Percentiles rank a stretch among this genome's conserved stretches.
Evolutionary conservation across 108 stramenopile genomes (phyloP).

Genomic region (Fragilaria radians): DNA sequence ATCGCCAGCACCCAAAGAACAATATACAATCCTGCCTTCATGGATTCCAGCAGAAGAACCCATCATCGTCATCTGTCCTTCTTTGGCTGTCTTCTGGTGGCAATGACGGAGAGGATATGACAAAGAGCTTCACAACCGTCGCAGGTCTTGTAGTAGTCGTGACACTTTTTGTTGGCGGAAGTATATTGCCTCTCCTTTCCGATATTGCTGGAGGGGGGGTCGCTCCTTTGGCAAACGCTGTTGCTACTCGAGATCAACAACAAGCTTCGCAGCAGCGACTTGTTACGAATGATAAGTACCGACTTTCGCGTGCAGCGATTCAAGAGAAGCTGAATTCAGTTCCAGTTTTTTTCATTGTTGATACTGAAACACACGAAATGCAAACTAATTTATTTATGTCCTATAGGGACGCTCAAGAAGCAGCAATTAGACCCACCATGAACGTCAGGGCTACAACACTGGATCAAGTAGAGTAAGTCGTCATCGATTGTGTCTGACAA

Average conservation of each 20-base stretch:
- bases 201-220: slow-evolving; percentile 14
- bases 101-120: background rate
- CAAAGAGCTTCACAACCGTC: background rate
- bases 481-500: background rate
- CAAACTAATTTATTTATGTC: slow-evolving; percentile 33
- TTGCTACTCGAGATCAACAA: slow-evolving; percentile 33
- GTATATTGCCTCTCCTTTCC: slow-evolving; percentile 10
- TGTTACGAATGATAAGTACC: slow-evolving; percentile 27
- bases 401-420: slow-evolving; percentile 26
- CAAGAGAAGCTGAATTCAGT: slow-evolving; percentile 41
- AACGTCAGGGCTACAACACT: slow-evolving; percentile 42
- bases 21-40: too few species aligned
- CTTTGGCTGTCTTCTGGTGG: too few species aligned
- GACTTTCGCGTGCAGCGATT: slow-evolving; percentile 26
- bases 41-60: too few species aligned
- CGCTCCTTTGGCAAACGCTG: slow-evolving; percentile 32
- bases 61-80: too few species aligned
- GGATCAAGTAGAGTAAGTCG: slow-evolving; percentile 44
- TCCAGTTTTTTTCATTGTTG: slow-evolving; percentile 39
- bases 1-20: too few species aligned
- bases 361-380: slow-evolving; percentile 17
- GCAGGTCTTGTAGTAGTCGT: slow-evolving; percentile 1
- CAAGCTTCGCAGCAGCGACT: slow-evolving; percentile 21
- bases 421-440: slow-evolving; percentile 1
- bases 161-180: slow-evolving; percentile 16